These are phyloP conservation scores for Astraeus odoratus DNA, from an alignment of 768 basidiomycete species.

Conservation along the genomic window DNA sequence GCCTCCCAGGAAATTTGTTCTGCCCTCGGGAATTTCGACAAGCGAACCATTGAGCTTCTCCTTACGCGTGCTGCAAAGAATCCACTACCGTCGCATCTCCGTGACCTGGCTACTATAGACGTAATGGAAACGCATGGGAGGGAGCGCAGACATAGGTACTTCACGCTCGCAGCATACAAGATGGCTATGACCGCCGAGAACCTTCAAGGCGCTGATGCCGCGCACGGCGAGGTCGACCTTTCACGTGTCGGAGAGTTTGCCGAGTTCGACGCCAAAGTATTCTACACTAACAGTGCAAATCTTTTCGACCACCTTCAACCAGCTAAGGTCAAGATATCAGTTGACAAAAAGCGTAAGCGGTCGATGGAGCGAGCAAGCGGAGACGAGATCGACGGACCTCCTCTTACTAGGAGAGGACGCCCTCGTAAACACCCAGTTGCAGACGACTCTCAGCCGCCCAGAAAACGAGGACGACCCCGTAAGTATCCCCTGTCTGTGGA, in stretches of 20 bases:
- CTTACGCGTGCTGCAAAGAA: slow-evolving; percentile 60
- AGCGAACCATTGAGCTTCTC: slow-evolving; percentile 77
- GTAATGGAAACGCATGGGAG: slow-evolving; percentile 79
- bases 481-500: slow-evolving; percentile 14
- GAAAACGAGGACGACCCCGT: slow-evolving; percentile 31
- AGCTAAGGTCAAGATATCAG: slow-evolving; percentile 30
- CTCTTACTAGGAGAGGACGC: slow-evolving; percentile 45
- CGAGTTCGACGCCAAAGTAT: slow-evolving; percentile 36
- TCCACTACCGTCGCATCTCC: slow-evolving; percentile 62
- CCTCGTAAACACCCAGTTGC: slow-evolving; percentile 37
- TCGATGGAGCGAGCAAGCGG: slow-evolving; percentile 26
- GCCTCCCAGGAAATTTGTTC: slow-evolving; percentile 51
- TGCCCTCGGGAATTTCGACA: slow-evolving; percentile 65
- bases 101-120: slow-evolving; percentile 61
- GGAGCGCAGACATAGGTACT: slow-evolving; percentile 83
- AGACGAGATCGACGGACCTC: slow-evolving; percentile 14
- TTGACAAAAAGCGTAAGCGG: slow-evolving; percentile 17
- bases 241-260: slow-evolving; percentile 50
- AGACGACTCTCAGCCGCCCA: slow-evolving; percentile 16
- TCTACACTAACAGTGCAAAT: slow-evolving; percentile 43
- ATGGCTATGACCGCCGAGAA: slow-evolving; percentile 57
- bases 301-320: slow-evolving; percentile 44
- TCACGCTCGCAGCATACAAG: slow-evolving; percentile 64
- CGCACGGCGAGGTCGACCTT: slow-evolving; percentile 41
- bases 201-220: slow-evolving; percentile 44